A percentile compares a stretch with the other conserved stretches of the same genome.
Conservation (phyloP, 106 monocot genomes). For the Dioscorea dumetorum region DNA sequence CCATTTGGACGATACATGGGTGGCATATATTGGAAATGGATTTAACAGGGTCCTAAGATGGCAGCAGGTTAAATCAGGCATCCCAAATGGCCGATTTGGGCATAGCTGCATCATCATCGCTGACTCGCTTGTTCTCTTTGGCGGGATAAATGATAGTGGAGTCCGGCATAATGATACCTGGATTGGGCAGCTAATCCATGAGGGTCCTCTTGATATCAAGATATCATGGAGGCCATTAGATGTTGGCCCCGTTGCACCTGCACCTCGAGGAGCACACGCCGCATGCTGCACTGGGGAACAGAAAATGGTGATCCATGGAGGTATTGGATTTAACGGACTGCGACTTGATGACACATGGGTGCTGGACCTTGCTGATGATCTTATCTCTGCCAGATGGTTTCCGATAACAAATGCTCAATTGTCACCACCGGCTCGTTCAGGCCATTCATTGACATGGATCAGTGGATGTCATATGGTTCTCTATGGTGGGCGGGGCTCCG, state of each 20-base stretch:
- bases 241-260: constrained; percentile 40
- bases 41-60: constrained; percentile 26
- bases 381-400: constrained; percentile 41
- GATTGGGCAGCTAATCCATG: constrained; percentile 38
- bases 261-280: constrained; percentile 89
- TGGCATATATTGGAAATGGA: constrained; percentile 54
- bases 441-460: constrained; percentile 77
- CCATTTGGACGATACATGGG: constrained; percentile 94
- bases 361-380: constrained; percentile 43
- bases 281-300: constrained; percentile 45
- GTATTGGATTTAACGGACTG: constrained; percentile 52
- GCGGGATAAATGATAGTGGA: constrained; percentile 87
- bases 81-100: constrained; percentile 88
- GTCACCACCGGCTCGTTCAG: constrained; percentile 70
- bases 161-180: constrained; percentile 79
- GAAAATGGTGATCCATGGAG: constrained; percentile 70
- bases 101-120: constrained; percentile 60
- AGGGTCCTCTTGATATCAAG: constrained; percentile 22
- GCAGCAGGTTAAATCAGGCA: constrained; percentile 52
- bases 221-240: constrained; percentile 65
- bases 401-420: constrained; percentile 21
- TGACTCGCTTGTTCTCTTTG: constrained; percentile 62
- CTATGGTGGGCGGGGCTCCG: constrained; percentile 70
- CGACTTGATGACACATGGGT: constrained; percentile 80
- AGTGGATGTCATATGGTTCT: constrained; percentile 53